Conservation (phyloP, 2,329 filamentous ascomycete species). For the Xylariaceae sp. region DNA sequence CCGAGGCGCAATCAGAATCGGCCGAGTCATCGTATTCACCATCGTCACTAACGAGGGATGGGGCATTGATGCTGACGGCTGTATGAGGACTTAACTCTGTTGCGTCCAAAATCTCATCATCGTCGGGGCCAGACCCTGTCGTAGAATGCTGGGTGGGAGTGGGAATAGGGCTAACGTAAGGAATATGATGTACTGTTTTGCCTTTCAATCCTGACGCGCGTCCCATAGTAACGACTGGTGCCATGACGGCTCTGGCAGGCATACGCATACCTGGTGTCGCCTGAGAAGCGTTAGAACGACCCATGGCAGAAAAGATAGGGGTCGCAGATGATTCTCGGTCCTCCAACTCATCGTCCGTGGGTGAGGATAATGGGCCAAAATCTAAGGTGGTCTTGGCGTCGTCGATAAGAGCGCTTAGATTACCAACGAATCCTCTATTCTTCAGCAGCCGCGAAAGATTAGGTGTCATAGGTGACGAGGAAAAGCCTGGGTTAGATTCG, state of each 20-base stretch:
- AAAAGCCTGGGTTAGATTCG: slow-evolving; percentile 38
- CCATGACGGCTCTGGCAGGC: slow-evolving; percentile 52
- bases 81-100: slow-evolving; percentile 64
- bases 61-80: slow-evolving; percentile 67
- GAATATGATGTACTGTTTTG: slow-evolving; percentile 34
- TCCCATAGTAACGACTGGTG: slow-evolving; percentile 41
- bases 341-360: slow-evolving; percentile 50
- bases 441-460: slow-evolving; percentile 63
- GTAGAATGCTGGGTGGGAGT: slow-evolving; percentile 32
- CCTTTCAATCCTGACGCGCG: slow-evolving; percentile 57
- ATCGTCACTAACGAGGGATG: slow-evolving; percentile 74
- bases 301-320: slow-evolving; percentile 35
- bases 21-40: slow-evolving; percentile 71
- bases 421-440: slow-evolving; percentile 54
- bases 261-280: slow-evolving; percentile 44
- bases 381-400: slow-evolving; percentile 54
- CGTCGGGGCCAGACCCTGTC: slow-evolving; percentile 27
- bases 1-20: slow-evolving; percentile 53
- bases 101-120: slow-evolving; percentile 49
- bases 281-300: slow-evolving; percentile 36
- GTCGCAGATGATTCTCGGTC: slow-evolving; percentile 42
- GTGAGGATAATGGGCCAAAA: slow-evolving; percentile 44
- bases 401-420: slow-evolving; percentile 53
- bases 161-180: slow-evolving; percentile 37
- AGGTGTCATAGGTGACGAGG: slow-evolving; percentile 55